phyloP scores from a whole-genome alignment of 2,329 filamentous ascomycete genomes.

The Ilyonectria robusta region DNA sequence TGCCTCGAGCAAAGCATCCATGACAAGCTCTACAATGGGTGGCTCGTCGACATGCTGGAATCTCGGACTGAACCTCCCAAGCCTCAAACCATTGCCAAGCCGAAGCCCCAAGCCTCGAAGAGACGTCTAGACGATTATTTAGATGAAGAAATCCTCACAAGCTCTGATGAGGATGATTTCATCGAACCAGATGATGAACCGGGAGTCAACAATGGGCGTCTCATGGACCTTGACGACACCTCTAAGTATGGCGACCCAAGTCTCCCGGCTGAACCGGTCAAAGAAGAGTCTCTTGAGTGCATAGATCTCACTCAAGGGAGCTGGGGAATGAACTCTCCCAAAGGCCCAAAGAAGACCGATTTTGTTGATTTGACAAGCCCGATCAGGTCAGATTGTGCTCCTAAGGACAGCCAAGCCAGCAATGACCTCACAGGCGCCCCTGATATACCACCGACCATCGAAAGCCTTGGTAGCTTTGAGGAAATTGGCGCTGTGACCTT shows the following conservation, averaged over 20 bases:
- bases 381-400: conserved; percentile 21
- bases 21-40: conserved; percentile 68
- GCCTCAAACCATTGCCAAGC: conserved; percentile 42
- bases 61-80: conserved; percentile 58
- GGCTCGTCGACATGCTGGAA: conserved; percentile 64
- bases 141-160: conserved; percentile 67
- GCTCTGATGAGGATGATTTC: conserved; percentile 66
- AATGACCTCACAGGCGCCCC: neutral
- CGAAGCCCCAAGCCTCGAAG: conserved; percentile 21
- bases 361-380: conserved; percentile 49
- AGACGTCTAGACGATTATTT: conserved; percentile 15
- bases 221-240: conserved; percentile 27
- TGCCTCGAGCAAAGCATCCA: conserved; percentile 76
- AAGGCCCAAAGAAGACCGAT: conserved; percentile 1
- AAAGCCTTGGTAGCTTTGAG: conserved; percentile 42
- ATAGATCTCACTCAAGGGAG: conserved; percentile 51
- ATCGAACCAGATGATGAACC: conserved; percentile 56
- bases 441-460: conserved; percentile 35
- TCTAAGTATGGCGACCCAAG: neutral
- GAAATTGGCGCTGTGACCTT: conserved; percentile 39
- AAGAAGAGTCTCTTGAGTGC: conserved; percentile 41
- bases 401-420: neutral
- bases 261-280: conserved; percentile 25
- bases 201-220: neutral
- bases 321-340: conserved; percentile 31